A percentile compares a stretch with the other conserved stretches of the same genome.
Conservation (phyloP, 78 protist genomes). For the Speleostelium caveatum region DNA sequence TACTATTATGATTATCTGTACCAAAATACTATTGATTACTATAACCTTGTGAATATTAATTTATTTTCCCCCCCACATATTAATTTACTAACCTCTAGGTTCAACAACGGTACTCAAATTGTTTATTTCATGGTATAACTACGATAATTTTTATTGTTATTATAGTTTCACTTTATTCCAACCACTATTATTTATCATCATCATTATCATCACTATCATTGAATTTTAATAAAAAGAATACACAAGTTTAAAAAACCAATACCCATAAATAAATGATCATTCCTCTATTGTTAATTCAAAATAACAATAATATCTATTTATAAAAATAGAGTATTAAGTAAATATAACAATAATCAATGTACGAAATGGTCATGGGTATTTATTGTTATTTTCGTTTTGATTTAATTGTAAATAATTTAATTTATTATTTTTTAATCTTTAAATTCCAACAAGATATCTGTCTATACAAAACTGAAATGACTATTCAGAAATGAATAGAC, state of each 20-base stretch:
- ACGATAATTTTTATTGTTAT: neutral
- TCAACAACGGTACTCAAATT: neutral
- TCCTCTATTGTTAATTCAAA: neutral
- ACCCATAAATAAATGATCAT: neutral
- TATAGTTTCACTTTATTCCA: neutral
- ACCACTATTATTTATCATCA: no score
- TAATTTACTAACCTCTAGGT: neutral
- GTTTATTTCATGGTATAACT: neutral
- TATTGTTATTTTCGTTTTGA: no score
- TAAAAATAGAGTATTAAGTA: neutral
- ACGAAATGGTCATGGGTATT: no score
- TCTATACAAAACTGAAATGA: no score
- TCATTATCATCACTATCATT: no score
- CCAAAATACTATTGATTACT: no score
- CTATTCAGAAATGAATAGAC: no score
- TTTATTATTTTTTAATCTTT: no score
- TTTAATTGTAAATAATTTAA: no score
- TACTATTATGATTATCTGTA: neutral
- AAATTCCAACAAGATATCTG: no score
- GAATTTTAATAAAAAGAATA: neutral
- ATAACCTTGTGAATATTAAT: neutral
- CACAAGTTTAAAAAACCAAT: neutral
- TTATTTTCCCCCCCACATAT: neutral
- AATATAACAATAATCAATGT: no score
- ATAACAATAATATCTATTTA: neutral